Evolutionary conservation across 2,329 filamentous ascomycete species (phyloP).

Genomic region (Colletotrichum costaricense): DNA sequence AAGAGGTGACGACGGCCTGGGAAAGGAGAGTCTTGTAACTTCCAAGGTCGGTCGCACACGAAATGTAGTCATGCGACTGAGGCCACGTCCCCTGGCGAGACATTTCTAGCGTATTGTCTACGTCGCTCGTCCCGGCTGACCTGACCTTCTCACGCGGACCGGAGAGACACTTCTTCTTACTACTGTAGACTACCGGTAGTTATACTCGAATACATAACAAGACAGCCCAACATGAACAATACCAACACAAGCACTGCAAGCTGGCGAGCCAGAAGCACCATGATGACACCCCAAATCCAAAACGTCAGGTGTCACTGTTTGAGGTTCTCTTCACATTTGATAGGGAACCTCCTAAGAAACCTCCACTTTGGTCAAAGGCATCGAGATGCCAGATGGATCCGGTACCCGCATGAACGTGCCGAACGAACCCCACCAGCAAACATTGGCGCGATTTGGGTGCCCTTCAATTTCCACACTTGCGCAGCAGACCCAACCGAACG

Average conservation of each 20-base stretch:
- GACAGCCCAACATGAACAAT: not conserved
- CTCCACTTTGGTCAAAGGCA: not conserved
- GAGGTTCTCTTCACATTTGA: not conserved
- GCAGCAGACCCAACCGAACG: not conserved
- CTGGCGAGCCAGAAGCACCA: not conserved
- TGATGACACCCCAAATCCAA: not conserved
- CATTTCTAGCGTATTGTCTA: not conserved
- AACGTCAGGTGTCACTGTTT: constrained; percentile 20
- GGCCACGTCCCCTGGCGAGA: not conserved
- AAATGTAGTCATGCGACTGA: not conserved
- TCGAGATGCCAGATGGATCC: not conserved
- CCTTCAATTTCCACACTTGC: not conserved
- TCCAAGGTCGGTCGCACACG: not conserved
- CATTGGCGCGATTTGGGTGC: too few relatives aligned
- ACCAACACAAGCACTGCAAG: not conserved
- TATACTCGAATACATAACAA: too few relatives aligned
- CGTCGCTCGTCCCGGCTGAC: not conserved
- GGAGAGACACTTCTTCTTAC: not conserved
- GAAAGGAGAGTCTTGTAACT: too few relatives aligned
- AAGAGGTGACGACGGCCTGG: not conserved
- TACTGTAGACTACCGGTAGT: not conserved
- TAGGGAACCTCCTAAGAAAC: not conserved
- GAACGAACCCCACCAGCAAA: not conserved
- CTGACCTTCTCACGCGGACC: not conserved
- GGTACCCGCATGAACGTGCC: not conserved